Base-by-base conservation (phyloP, 2,329 filamentous ascomycete species). In the Teratosphaeria nubilosa region DNA sequence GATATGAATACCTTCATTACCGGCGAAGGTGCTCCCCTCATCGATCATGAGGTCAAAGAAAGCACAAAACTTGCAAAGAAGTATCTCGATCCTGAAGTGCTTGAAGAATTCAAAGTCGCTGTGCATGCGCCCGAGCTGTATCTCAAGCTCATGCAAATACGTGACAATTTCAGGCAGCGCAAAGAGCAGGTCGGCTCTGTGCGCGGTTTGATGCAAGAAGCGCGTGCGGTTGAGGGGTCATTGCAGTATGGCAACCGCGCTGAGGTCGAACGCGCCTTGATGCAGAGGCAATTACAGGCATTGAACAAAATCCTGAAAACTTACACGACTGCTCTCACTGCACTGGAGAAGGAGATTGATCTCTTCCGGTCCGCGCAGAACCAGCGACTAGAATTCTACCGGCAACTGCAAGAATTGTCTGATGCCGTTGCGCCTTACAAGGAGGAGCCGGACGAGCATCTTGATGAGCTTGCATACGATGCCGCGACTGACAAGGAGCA, bases 391-490 rank as follows among this genome's bases (percentile, higher is more conserved):
- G 90, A 94, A 58, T 97, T 91, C 69, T 97, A 97, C 69, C 85
- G 87, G 5, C 91, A 96, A 68, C 79, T 97, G 11, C 94, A 97
- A 69, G 82, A 84, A 27, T 85, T 97, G n/a, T 96, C 91, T 0
- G 92, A 97, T 69, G 89, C 84, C 20, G 90, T 97, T 0, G 81
- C 83, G 5, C 86, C 87, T 0, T 88, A 88, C 58, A 86, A 90
- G 58, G 85, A 86, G 11, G 77, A 78, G 55, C 74, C 82, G 24
- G 80, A 85, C 24, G 76, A 82, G 13, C 77, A 76, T 1, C 76
- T 86, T 11, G 80, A 87, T 51, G 70, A 75, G 11, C 66, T 65
- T 6, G 74, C 83, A 22, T 77, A 79, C 41, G 64, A 70, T 9
- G 66, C 69, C 0, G 73, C 77, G 7, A 64, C 74, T 2, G 64